phyloP scores from a whole-genome alignment of 176 grass and related monocot genomes.

The Eleusine coracana region DNA sequence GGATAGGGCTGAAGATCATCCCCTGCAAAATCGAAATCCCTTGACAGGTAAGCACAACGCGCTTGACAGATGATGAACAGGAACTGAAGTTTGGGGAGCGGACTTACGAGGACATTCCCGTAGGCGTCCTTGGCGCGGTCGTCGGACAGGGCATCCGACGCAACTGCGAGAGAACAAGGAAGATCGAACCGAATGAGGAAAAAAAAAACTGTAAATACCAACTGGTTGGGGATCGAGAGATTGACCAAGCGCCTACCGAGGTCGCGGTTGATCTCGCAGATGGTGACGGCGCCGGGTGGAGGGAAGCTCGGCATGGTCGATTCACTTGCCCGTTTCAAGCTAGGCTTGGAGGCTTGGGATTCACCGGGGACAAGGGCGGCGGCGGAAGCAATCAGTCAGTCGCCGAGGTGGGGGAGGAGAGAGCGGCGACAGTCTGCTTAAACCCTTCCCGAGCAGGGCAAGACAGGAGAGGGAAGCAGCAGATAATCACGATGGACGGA shows the following conservation, averaged over 20 bases:
- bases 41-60: not conserved
- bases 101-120: constrained; percentile 73
- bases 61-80: not conserved
- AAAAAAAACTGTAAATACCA: not conserved
- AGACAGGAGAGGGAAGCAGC: too few species aligned
- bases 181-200: not conserved
- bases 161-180: constrained; percentile 40
- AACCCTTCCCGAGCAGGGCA: constrained; percentile 2
- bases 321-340: not conserved
- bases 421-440: not conserved
- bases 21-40: constrained; percentile 49
- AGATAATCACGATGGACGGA: not conserved
- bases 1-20: constrained; percentile 79
- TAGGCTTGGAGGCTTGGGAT: not conserved
- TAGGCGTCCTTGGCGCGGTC: constrained; percentile 77
- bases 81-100: not conserved
- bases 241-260: constrained; percentile 40
- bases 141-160: constrained; percentile 64
- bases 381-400: not conserved
- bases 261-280: constrained; percentile 96
- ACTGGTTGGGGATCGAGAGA: not conserved
- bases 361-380: not conserved
- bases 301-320: constrained; percentile 77
- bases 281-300: constrained; percentile 70
- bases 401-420: not conserved